Evolutionary conservation across 2,329 filamentous ascomycete species (phyloP).

Genomic region (Pyrenochaeta sp.): DNA sequence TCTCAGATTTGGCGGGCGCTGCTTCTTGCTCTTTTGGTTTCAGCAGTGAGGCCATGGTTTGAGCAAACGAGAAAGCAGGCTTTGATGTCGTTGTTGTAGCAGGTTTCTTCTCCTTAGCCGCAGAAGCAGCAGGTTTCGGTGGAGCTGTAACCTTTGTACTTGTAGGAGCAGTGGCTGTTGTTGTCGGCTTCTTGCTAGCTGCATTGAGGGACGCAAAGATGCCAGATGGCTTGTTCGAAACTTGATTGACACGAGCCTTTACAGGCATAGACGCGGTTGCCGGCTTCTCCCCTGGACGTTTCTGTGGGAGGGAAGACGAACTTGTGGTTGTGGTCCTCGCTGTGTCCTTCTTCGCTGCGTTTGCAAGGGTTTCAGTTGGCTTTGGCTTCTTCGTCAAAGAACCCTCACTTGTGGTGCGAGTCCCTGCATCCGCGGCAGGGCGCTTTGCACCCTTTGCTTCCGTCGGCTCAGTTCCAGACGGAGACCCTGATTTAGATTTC

Average conservation of each 20-base stretch:
- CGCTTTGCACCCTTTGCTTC: slow-evolving; percentile 45
- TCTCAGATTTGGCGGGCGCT: slow-evolving; percentile 59
- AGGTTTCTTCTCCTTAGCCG: slow-evolving; percentile 42
- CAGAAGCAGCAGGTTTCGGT: slow-evolving; percentile 34
- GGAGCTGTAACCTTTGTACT: slow-evolving; percentile 31
- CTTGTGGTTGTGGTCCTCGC: slow-evolving; percentile 18
- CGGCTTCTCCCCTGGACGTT: slow-evolving; percentile 41
- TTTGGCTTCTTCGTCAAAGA: slow-evolving; percentile 41
- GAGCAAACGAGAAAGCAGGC: slow-evolving; percentile 50
- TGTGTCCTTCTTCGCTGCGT: slow-evolving; percentile 28
- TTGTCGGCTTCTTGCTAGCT: slow-evolving; percentile 53
- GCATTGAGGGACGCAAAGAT: slow-evolving; percentile 58
- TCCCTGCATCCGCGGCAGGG: slow-evolving; percentile 26
- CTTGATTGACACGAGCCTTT: slow-evolving; percentile 46
- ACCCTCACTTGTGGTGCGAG: slow-evolving; percentile 27
- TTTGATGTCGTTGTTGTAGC: slow-evolving; percentile 32
- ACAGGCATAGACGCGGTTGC: slow-evolving; percentile 33
- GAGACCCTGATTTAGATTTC: slow-evolving; percentile 44
- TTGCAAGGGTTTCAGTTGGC: slow-evolving; percentile 26
- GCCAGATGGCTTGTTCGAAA: slow-evolving; percentile 55
- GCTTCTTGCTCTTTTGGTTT: slow-evolving; percentile 65
- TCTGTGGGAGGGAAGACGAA: slow-evolving; percentile 25
- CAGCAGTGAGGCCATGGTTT: slow-evolving; percentile 53
- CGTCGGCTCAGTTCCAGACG: slow-evolving; percentile 30
- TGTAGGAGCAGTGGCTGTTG: slow-evolving; percentile 29